Conservation (phyloP, 306 rosid species). For the Cucumis sativus region DNA sequence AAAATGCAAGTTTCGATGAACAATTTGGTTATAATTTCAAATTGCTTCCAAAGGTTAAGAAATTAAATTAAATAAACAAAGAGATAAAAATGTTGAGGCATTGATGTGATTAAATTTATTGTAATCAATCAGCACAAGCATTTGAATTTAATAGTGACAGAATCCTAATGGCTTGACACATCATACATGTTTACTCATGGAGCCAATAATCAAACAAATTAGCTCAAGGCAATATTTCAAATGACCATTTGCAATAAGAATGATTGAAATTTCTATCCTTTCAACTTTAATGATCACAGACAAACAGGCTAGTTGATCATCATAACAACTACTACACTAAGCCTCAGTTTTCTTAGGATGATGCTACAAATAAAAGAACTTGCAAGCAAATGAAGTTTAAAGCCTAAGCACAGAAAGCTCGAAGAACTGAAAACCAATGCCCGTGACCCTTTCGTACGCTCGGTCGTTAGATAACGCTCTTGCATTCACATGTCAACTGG, state of each 20-base stretch:
- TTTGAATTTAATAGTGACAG: no score
- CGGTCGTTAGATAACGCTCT: not conserved
- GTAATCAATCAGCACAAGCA: no score
- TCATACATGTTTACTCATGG: no score
- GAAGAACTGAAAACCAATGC: not conserved
- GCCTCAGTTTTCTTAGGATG: not conserved
- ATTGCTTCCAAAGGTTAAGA: no score
- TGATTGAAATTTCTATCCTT: not conserved
- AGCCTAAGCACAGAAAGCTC: not conserved
- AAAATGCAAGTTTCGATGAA: no score
- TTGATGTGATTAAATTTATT: no score
- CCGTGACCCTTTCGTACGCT: not conserved
- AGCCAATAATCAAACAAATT: not conserved
- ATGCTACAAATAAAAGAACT: conserved; percentile 3
- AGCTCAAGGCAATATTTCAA: not conserved
- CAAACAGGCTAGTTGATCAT: not conserved
- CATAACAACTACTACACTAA: not conserved
- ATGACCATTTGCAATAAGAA: not conserved
- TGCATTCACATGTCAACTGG: conserved; percentile 81
- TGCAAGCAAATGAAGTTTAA: not conserved
- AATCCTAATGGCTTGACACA: no score
- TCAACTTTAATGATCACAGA: not conserved
- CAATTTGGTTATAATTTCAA: no score
- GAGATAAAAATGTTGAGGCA: no score
- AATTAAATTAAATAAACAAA: no score